Conservation (phyloP, 2,329 filamentous ascomycete species). For the Pseudopithomyces chartarum region DNA sequence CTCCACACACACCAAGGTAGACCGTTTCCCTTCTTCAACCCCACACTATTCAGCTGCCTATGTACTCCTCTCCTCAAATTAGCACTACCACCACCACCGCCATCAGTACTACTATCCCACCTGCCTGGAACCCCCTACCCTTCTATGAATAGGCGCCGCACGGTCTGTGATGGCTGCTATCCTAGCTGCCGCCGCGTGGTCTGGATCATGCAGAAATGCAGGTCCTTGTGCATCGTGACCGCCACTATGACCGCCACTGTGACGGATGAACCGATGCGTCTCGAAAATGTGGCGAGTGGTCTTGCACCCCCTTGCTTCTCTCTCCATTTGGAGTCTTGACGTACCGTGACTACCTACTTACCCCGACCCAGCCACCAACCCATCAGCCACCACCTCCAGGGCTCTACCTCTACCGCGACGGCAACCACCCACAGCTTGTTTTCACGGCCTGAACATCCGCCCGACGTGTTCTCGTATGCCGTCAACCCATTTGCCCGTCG, state of each 20-base stretch:
- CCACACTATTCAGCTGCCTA: constrained; percentile 1
- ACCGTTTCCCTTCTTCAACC: background rate
- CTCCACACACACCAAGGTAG: background rate
- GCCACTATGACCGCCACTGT: background rate
- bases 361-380: background rate
- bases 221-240: background rate
- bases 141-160: background rate
- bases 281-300: background rate
- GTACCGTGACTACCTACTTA: background rate
- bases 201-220: constrained; percentile 22
- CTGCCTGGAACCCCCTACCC: background rate
- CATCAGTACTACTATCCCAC: background rate
- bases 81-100: background rate
- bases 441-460: background rate
- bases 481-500: background rate
- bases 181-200: constrained; percentile 23
- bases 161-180: constrained; percentile 11
- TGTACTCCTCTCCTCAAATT: background rate
- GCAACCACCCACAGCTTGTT: background rate
- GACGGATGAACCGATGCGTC: background rate
- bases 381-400: background rate
- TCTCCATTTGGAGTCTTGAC: background rate
- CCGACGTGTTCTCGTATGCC: background rate
- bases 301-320: background rate
- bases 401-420: no score